A percentile compares a stretch with the other conserved stretches of the same genome.
These are phyloP conservation scores for Camellia granthamiana DNA, from an alignment of 148 eudicot genomes.

Conservation along the genomic window DNA sequence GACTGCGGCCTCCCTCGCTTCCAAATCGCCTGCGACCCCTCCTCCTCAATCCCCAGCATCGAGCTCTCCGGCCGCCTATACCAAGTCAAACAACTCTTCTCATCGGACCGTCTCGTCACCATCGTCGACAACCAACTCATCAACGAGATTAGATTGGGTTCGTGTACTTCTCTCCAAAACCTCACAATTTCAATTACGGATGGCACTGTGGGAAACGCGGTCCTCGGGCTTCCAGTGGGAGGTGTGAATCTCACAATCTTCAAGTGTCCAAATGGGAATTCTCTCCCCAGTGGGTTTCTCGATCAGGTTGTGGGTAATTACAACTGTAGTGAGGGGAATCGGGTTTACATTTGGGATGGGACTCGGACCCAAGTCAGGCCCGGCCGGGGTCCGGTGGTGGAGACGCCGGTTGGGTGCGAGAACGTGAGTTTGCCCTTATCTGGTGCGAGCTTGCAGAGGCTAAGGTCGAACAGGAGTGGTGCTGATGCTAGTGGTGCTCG, in stretches of 20 bases:
- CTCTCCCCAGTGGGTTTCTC: not conserved
- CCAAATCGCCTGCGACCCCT: not conserved
- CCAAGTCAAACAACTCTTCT: not conserved
- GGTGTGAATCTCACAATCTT: not conserved
- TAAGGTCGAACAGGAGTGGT: too few species aligned
- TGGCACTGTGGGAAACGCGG: not conserved
- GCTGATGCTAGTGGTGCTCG: too few species aligned
- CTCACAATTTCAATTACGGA: not conserved
- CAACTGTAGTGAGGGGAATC: not conserved
- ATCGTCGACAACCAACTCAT: not conserved
- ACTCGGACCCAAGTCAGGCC: too few species aligned
- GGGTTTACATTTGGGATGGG: not conserved
- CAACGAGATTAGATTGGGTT: not conserved
- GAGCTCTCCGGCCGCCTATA: conserved; percentile 5
- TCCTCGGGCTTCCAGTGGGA: not conserved
- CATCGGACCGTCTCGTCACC: not conserved
- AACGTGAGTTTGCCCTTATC: not conserved
- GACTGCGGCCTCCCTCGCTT: conserved; percentile 10
- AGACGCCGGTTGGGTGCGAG: not conserved
- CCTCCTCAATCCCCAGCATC: not conserved
- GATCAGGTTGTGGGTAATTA: not conserved
- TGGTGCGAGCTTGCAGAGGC: not conserved
- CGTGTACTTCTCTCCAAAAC: not conserved
- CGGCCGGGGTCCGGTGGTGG: not conserved
- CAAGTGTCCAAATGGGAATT: not conserved